These are phyloP conservation scores for Rhizopus delemar DNA, from an alignment of 371 early-diverging fungal species.

Conservation along the genomic window DNA sequence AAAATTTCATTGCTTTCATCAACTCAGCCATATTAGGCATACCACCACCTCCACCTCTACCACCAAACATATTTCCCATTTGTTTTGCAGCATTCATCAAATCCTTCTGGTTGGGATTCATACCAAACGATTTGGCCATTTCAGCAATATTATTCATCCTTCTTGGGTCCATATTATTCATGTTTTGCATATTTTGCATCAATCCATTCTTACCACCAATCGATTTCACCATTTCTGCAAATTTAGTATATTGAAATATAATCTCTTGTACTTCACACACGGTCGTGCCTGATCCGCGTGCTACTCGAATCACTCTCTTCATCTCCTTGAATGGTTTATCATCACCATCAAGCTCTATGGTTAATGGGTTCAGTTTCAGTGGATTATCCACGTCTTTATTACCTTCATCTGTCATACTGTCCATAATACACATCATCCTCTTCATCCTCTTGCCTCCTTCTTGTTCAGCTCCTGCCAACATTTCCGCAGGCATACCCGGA, in stretches of 20 bases:
- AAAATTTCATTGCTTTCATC: conserved; percentile 59
- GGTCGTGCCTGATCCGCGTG: conserved; percentile 89
- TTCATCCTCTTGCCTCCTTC: conserved; percentile 81
- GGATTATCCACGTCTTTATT: background rate
- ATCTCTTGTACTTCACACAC: conserved; percentile 87
- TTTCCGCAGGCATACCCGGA: conserved; percentile 92
- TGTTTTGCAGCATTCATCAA: conserved; percentile 61
- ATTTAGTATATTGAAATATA: conserved; percentile 80
- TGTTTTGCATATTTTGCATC: conserved; percentile 63
- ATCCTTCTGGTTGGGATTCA: conserved; percentile 36
- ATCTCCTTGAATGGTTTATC: conserved; percentile 86
- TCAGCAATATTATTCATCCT: conserved; percentile 36
- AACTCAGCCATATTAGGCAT: conserved; percentile 72
- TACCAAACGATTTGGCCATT: conserved; percentile 3
- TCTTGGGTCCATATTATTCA: conserved; percentile 36
- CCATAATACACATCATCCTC: conserved; percentile 95
- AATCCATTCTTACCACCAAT: conserved; percentile 94
- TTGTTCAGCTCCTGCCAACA: conserved; percentile 77
- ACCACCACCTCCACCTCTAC: conserved; percentile 53
- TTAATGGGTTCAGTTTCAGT: background rate
- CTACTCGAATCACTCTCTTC: conserved; percentile 83
- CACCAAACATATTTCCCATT: conserved; percentile 61
- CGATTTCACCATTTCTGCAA: conserved; percentile 93
- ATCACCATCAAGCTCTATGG: conserved; percentile 89
- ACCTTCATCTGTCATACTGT: conserved; percentile 92